phyloP scores from a whole-genome alignment of 306 rosid genomes.

The Pyrus communis region DNA sequence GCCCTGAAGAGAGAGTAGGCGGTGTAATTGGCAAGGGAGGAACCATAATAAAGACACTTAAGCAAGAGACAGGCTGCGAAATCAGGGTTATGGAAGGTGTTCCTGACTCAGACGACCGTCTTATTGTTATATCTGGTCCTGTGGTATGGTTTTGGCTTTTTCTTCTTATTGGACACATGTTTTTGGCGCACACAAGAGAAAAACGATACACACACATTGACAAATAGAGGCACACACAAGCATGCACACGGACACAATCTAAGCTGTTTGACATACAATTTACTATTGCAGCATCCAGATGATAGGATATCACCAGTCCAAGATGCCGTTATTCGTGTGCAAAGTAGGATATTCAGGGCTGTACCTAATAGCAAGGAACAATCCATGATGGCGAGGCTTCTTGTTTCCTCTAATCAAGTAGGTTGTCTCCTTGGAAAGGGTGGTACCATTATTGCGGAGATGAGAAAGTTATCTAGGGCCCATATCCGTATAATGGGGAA shows the following conservation, averaged over 20 bases:
- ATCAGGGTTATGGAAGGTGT: conserved; percentile 66
- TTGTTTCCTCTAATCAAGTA: conserved; percentile 76
- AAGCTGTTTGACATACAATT: conserved; percentile 20
- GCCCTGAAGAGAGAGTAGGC: conserved; percentile 77
- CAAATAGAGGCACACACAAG: not conserved
- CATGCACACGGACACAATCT: not conserved
- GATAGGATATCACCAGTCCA: conserved; percentile 90
- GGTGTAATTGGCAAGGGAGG: conserved; percentile 93
- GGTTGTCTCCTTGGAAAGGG: conserved; percentile 98
- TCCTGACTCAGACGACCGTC: conserved; percentile 61
- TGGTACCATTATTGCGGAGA: conserved; percentile 83
- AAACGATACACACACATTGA: not conserved
- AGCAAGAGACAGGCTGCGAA: conserved; percentile 84
- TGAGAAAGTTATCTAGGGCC: conserved; percentile 88
- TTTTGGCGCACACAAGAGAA: not conserved
- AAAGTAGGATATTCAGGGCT: conserved; percentile 65
- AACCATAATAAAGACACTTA: conserved; percentile 46
- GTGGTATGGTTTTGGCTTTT: conserved; percentile 49
- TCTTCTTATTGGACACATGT: not conserved
- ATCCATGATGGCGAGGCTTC: conserved; percentile 61
- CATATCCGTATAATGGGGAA: conserved; percentile 80
- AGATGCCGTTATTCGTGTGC: conserved; percentile 92
- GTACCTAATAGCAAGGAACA: conserved; percentile 63
- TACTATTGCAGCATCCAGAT: conserved; percentile 76
- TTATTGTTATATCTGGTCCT: conserved; percentile 69